Conservation (phyloP, 2,329 filamentous ascomycete species). For the Xenoacremonium recifei region DNA sequence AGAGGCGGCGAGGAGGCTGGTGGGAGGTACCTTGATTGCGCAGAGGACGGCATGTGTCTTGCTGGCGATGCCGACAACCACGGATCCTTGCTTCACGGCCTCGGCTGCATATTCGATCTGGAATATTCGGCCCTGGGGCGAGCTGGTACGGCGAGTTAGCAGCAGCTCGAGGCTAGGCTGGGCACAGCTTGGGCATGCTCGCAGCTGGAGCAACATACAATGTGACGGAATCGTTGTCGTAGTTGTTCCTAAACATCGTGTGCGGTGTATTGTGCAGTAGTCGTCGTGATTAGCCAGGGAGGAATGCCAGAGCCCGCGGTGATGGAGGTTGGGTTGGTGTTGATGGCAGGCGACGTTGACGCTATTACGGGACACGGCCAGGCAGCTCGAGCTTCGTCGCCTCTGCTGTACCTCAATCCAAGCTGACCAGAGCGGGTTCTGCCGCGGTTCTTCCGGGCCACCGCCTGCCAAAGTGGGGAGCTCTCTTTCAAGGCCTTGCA, state of each 20-base stretch:
- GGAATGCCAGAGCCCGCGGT: constrained; percentile 3
- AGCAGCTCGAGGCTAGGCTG: constrained; percentile 14
- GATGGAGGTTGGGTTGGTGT: constrained; percentile 13
- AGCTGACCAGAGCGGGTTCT: constrained; percentile 12
- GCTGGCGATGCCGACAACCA: constrained; percentile 94
- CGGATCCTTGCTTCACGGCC: constrained; percentile 98
- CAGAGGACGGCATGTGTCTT: constrained; percentile 97
- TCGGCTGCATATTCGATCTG: constrained; percentile 99
- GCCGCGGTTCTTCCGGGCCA: constrained; percentile 23
- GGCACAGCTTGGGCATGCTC: constrained; percentile 14
- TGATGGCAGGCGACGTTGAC: constrained; percentile 13
- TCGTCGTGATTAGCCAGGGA: constrained; percentile 6
- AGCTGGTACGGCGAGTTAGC: constrained; percentile 60
- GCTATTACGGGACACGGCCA: constrained; percentile 25
- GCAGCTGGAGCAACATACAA: constrained; percentile 64
- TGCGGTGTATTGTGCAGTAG: constrained; percentile 4
- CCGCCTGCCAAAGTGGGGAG: constrained; percentile 20
- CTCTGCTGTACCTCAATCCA: constrained; percentile 19
- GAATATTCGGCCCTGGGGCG: constrained; percentile 98
- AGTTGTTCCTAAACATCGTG: constrained; percentile 98
- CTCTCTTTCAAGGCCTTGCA: constrained; percentile 13
- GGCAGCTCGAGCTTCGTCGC: constrained; percentile 39
- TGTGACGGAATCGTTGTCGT: constrained; percentile 99
- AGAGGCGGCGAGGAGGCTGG: too few relatives aligned
- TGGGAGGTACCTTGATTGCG: constrained; percentile 79